Base-by-base conservation (phyloP, 2,329 filamentous ascomycete species). In the Aspergillus quadricinctus region DNA sequence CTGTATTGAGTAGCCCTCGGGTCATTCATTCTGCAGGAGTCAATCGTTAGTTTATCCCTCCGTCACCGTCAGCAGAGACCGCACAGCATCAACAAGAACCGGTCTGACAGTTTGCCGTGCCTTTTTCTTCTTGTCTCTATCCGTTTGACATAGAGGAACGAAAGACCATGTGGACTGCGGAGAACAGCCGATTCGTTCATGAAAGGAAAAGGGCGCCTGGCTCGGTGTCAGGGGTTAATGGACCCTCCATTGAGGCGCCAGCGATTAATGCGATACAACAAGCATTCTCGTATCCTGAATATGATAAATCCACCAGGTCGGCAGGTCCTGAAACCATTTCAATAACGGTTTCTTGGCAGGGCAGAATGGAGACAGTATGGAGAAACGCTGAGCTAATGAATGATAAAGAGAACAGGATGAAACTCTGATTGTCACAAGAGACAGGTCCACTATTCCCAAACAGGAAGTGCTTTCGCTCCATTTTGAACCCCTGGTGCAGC, bases 351-450 rank as follows among this genome's bases (percentile, higher is more conserved):
- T 31, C 61, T 63, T 63, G 65, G 57, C 58, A 63, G 43, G 52
- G 51, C 53, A 17, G 31, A 17, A 37, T 17, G 57, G 61, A 57
- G 57, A 54, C 35, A 41, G 50, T 58, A 45, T 48, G 57, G 49
- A 57, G 49, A 55, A 56, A 52, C 57, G 52, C 53, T 50, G 61
- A 57, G 56, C 51, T 37, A 46, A 49, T 7, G 4, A 58, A 46
- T 46, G 55, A 45, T 57, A 43, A 52, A 55, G 52, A 55, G 53
- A 56, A 50, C 46, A 54, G 50, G 41, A 56, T 70, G 69, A 70
- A 70, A 71, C 69, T 54, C 51, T 45, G 56, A 52, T 31, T 60
- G 69, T 71, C 66, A 53, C 65, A 69, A 60, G 61, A 57, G 65
- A 57, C 62, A 60, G 60, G 64, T 61, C 49, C 53, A 40, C 59